Percentiles rank a stretch among this genome's conserved stretches.
Evolutionary conservation across 1,139 yeast species (phyloP).

Genomic region (Geotrichum carabidarum): DNA sequence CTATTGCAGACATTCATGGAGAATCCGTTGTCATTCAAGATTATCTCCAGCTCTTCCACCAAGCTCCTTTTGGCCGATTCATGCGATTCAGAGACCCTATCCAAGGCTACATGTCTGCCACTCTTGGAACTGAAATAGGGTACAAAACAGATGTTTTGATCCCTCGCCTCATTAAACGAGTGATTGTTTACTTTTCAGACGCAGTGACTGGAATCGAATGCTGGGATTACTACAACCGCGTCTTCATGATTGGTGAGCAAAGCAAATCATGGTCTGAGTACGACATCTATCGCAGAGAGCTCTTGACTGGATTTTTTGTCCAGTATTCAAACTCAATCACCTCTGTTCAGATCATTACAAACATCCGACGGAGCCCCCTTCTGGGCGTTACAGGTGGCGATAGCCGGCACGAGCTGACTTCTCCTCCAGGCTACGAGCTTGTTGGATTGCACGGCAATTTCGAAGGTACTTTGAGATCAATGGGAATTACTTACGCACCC

Average conservation of each 20-base stretch:
- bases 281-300: slow-evolving; percentile 51
- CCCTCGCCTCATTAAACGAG: background rate
- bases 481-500: slow-evolving; percentile 53
- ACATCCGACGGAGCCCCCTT: slow-evolving; percentile 36
- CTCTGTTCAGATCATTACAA: slow-evolving; percentile 63
- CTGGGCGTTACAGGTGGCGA: slow-evolving; percentile 67
- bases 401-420: slow-evolving; percentile 49
- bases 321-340: slow-evolving; percentile 90
- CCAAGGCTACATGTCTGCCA: background rate
- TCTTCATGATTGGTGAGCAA: slow-evolving; percentile 47
- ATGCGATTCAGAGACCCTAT: background rate
- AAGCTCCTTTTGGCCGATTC: background rate
- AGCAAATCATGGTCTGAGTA: slow-evolving; percentile 57
- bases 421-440: slow-evolving; percentile 55
- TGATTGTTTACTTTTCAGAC: background rate
- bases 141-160: background rate
- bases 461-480: slow-evolving; percentile 64
- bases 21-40: background rate
- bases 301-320: slow-evolving; percentile 53
- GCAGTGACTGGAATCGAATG: background rate
- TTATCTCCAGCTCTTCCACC: background rate
- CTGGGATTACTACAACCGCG: background rate
- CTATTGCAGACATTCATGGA: background rate
- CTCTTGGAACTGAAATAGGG: background rate
- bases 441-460: slow-evolving; percentile 65